Evolutionary conservation across 1,284 basidiomycete genomes (phyloP).

Genomic region (Melampsora larici-populina): DNA sequence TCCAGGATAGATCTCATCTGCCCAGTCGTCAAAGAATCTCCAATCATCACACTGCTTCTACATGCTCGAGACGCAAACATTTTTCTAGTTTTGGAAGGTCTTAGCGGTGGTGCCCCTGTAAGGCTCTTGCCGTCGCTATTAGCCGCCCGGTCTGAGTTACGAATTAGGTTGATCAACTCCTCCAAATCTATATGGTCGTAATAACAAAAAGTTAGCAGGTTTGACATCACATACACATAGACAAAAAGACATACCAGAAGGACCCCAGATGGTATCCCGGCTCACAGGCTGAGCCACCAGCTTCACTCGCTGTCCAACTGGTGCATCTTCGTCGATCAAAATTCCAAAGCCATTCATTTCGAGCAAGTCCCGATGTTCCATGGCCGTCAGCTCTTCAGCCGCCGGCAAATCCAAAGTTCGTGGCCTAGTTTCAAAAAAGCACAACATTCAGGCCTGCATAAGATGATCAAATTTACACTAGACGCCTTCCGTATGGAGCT

Average conservation of each 20-base stretch:
- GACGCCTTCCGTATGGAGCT: not conserved
- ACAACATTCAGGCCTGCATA: not conserved
- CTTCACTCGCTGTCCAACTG: slow-evolving; percentile 62
- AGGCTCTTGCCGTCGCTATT: slow-evolving; percentile 48
- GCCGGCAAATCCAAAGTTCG: slow-evolving; percentile 77
- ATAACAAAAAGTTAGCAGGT: slow-evolving; percentile 14
- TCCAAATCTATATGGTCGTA: slow-evolving; percentile 70
- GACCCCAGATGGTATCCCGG: slow-evolving; percentile 77
- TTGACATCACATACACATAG: not conserved
- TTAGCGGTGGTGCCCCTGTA: slow-evolving; percentile 53
- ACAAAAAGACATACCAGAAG: slow-evolving; percentile 58
- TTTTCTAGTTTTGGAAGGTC: slow-evolving; percentile 84
- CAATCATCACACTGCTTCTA: slow-evolving; percentile 93
- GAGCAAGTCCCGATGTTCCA: slow-evolving; percentile 78
- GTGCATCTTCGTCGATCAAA: slow-evolving; percentile 60
- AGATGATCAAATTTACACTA: not conserved
- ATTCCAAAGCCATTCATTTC: slow-evolving; percentile 84
- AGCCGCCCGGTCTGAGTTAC: not conserved
- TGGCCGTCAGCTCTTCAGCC: slow-evolving; percentile 80
- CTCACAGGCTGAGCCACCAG: slow-evolving; percentile 84
- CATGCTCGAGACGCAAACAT: slow-evolving; percentile 98
- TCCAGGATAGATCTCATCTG: slow-evolving; percentile 85
- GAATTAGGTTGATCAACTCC: slow-evolving; percentile 73
- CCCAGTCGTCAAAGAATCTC: slow-evolving; percentile 69
- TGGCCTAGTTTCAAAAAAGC: slow-evolving; percentile 60